phyloP scores from a whole-genome alignment of 176 grass and related monocot genomes.

The Sorghum bicolor region DNA sequence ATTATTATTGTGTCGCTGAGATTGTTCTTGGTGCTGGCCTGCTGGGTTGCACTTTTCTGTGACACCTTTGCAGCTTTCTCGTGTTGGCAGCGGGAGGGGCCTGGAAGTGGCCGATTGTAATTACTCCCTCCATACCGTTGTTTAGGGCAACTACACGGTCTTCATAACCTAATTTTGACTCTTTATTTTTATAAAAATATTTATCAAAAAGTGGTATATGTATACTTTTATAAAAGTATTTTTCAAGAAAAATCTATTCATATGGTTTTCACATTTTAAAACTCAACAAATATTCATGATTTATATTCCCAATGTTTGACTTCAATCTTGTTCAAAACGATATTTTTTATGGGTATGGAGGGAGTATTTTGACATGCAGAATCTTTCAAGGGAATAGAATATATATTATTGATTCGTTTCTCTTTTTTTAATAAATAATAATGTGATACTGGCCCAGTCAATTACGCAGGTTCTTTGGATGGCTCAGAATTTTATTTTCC shows the following conservation, averaged over 20 bases:
- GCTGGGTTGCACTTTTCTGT: background rate
- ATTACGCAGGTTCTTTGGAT: background rate
- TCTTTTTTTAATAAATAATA: background rate
- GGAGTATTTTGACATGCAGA: background rate
- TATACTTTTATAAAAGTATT: too few species aligned
- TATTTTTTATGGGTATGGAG: too few species aligned
- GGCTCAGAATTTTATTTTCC: background rate
- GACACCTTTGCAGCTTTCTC: slow-evolving; percentile 6
- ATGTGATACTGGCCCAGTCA: background rate
- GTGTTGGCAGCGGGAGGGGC: background rate
- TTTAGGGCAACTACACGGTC: too few species aligned
- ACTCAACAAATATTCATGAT: too few species aligned
- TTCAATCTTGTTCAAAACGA: too few species aligned
- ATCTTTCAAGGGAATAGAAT: background rate
- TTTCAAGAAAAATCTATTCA: too few species aligned
- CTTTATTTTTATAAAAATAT: too few species aligned
- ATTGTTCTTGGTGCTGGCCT: background rate
- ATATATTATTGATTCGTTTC: background rate
- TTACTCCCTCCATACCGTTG: too few species aligned
- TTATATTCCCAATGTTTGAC: too few species aligned
- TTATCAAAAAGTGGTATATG: too few species aligned
- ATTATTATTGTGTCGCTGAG: slow-evolving; percentile 12
- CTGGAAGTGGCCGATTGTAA: background rate
- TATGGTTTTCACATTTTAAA: too few species aligned
- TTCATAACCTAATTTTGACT: too few species aligned